A percentile compares a stretch with the other conserved stretches of the same genome.
phyloP scores from a whole-genome alignment of 169 alveolate genomes.

The Eimeria brunetti region DNA sequence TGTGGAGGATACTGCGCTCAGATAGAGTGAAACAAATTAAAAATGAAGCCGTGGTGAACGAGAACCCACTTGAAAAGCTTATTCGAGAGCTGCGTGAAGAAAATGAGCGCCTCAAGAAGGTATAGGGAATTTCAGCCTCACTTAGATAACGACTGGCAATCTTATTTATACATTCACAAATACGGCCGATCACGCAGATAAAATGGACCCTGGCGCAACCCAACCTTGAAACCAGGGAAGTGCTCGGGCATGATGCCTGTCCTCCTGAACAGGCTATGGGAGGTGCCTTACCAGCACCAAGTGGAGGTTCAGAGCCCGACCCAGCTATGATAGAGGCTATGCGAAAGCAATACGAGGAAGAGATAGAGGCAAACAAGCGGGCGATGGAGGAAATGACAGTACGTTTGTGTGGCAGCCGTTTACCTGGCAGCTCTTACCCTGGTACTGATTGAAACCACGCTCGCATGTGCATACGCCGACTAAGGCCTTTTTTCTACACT shows the following conservation, averaged over 20 bases:
- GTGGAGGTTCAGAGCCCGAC: conserved; percentile 84
- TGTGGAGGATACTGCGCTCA: neutral
- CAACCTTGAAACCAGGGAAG: neutral
- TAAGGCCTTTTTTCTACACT: neutral
- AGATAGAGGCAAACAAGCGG: conserved; percentile 82
- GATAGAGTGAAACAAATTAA: conserved; percentile 93
- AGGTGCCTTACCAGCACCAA: conserved; percentile 60
- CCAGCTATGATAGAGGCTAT: conserved; percentile 74
- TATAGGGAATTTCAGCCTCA: neutral
- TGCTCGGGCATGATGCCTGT: neutral
- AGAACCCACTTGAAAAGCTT: conserved; percentile 92
- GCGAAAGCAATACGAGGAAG: conserved; percentile 82
- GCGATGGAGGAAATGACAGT: conserved; percentile 84
- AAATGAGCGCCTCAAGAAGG: conserved; percentile 80
- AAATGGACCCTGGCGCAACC: neutral
- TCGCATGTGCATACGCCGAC: neutral
- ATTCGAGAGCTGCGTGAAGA: conserved; percentile 91
- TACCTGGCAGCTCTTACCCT: neutral
- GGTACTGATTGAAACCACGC: neutral
- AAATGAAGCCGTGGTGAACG: conserved; percentile 94
- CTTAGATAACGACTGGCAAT: neutral
- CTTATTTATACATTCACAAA: neutral
- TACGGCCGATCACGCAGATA: neutral
- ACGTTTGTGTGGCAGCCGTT: neutral
- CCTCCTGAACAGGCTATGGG: conserved; percentile 71